Evolutionary conservation across 2,329 filamentous ascomycete genomes (phyloP).

Genomic region (Celoporthe dispersa): DNA sequence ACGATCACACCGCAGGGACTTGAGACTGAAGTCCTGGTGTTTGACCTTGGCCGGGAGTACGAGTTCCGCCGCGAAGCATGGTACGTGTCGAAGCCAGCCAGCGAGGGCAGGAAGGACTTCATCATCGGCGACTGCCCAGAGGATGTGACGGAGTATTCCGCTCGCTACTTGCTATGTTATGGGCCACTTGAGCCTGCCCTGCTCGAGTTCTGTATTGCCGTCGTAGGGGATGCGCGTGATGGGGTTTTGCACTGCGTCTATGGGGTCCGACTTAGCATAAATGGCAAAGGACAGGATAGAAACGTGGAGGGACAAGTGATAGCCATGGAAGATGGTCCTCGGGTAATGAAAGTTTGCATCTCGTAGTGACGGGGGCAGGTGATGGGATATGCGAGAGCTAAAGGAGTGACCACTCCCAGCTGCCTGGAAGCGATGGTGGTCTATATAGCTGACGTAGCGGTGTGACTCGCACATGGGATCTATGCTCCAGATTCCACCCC

Average conservation of each 20-base stretch:
- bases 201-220: not conserved
- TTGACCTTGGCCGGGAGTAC: not conserved
- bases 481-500: too few species aligned
- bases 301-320: not conserved
- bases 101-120: not conserved
- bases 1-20: not conserved
- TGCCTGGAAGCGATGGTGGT: too few species aligned
- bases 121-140: not conserved
- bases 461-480: too few species aligned
- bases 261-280: not conserved
- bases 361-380: too few species aligned
- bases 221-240: not conserved
- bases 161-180: not conserved
- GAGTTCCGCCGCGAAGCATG: not conserved
- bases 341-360: not conserved
- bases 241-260: not conserved
- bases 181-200: not conserved
- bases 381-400: too few species aligned
- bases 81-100: not conserved
- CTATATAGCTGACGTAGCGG: too few species aligned
- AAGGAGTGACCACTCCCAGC: too few species aligned
- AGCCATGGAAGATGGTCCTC: not conserved
- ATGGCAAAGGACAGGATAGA: not conserved
- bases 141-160: not conserved
- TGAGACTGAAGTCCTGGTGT: not conserved